Base-by-base conservation (phyloP, 1,139 yeast species). In the Pichia inconspicua region DNA sequence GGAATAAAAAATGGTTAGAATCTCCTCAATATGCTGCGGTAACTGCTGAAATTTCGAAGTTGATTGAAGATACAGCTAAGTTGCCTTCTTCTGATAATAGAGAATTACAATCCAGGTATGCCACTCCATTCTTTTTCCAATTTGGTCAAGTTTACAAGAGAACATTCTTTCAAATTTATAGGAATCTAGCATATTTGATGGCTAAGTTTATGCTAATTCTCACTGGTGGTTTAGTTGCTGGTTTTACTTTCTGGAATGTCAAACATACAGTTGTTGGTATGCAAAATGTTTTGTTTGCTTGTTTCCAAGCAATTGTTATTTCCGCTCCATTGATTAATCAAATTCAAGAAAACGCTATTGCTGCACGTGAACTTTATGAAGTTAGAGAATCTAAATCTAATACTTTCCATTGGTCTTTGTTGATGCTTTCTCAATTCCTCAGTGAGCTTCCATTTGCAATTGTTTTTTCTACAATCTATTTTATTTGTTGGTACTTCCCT, bases 331-430 rank as follows among this genome's bases (percentile, higher is more conserved):
- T 75, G 40, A 69, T 74, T 46, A 76, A 78, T 60, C 83, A 79
- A 64, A 70, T 75, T 62, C 75, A 78, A 58, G 79, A 74, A 40
- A 70, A 71, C 58, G 80, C 81, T 11, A 70, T 76, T 48, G 67
- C 66, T n/a, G 68, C 78, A 65, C 66, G 52, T 58, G 82, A 77
- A 48, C 62, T 78, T 40, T 80, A 63, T 57, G 84, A 80, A 62
- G 79, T 76, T 11, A 71, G 86, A 60, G 86, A 81, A 59, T 74
- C 78, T 40, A 74, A 76, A 51, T 78, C 84, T 7, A 79, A 78
- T 57, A 80, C 82, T 51, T 81, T 76, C 65, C 82, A 78, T 56
- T 81, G 84, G 83, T 69, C 80, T 14, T 63, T 75, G n/a, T 63
- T 81, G 58, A 64, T 80, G 31, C 44, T 78, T 10, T 65, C 79